A percentile compares a stretch with the other conserved stretches of the same genome.
Conservation (phyloP, 345 rosid genomes). For the Mallotus nudiflorus region DNA sequence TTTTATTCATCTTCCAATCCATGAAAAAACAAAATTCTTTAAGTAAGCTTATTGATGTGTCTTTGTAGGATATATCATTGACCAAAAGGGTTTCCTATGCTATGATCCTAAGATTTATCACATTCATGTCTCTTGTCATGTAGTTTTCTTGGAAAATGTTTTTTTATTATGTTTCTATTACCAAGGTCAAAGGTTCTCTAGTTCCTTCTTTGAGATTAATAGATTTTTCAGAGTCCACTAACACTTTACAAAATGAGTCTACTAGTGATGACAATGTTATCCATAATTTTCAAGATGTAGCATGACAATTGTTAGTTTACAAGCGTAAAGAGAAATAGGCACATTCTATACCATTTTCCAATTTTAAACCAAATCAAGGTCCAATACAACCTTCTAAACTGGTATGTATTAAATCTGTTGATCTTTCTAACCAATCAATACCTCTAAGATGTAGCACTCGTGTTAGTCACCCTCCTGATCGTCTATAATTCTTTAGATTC, state of each 20-base stretch:
- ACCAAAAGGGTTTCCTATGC: background rate
- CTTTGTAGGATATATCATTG: background rate
- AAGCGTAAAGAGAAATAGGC: background rate
- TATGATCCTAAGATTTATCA: background rate
- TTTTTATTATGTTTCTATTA: slow-evolving; percentile 1
- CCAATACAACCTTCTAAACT: background rate
- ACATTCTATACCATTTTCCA: background rate
- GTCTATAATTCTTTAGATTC: too few species aligned
- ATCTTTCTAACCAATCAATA: too few species aligned
- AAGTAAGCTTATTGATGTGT: background rate
- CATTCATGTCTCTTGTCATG: background rate
- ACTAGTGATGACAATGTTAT: background rate
- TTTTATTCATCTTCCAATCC: background rate
- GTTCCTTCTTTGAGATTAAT: background rate
- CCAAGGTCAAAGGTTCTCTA: background rate
- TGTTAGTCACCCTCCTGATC: too few species aligned
- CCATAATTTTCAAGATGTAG: background rate
- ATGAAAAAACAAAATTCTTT: background rate
- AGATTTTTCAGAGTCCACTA: background rate
- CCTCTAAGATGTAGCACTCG: too few species aligned
- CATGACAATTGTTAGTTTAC: background rate
- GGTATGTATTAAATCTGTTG: too few species aligned
- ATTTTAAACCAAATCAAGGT: background rate
- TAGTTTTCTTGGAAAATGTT: slow-evolving; percentile 3
- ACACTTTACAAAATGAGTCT: background rate